Base-by-base conservation (phyloP, 2,329 filamentous ascomycete genomes). In the Xylariaceae sp. region DNA sequence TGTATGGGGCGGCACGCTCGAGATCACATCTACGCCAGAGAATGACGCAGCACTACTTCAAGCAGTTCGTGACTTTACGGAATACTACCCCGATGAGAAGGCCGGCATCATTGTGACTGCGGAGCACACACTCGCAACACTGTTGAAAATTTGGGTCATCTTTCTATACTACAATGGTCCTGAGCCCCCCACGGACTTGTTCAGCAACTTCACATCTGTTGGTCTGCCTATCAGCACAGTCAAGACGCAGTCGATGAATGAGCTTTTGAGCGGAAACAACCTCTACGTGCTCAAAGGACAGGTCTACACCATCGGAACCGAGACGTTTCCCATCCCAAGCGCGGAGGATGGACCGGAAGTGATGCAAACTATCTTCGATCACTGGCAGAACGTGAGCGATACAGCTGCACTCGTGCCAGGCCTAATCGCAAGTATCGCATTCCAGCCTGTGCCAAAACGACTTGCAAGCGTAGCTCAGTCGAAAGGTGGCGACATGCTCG, bases 151-250 rank as follows among this genome's bases (percentile, higher is more conserved):
- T 17, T 84, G 80, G 79, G 73, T 82, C 51, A 66, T 87, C 53
- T 86, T 86, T 66, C 63, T 83, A 34, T 86, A 83, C 69, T 86
- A 86, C 64, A 80, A 87, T 63, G 83, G 79, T 1, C 73, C 75
- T 0, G 65, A 68, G 46, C 76, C 76, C 0, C 82, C 83, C 1
- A 61, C 69, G 1, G 76, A 71, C 5, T 73, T 80, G 2, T 86
- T 87, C 53, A 72, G 76, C 51, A 76, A 77, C 51, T 87, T 87
- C 64, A 75, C 76, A 2, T 70, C 70, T 38, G 71, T 81, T 43
- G 50, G 50, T 31, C 72, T 73, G 1, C 54, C 69, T 0, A 61
- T 72, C 18, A 77, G 81, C 60, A 75, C 67, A 16, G 71, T 70
- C 45, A 74, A 76, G 60, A 73, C 72, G 3, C 77, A 73, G 56